These are phyloP conservation scores for Plasmodium gonderi DNA, from an alignment of 169 alveolate genomes.

Conservation along the genomic window DNA sequence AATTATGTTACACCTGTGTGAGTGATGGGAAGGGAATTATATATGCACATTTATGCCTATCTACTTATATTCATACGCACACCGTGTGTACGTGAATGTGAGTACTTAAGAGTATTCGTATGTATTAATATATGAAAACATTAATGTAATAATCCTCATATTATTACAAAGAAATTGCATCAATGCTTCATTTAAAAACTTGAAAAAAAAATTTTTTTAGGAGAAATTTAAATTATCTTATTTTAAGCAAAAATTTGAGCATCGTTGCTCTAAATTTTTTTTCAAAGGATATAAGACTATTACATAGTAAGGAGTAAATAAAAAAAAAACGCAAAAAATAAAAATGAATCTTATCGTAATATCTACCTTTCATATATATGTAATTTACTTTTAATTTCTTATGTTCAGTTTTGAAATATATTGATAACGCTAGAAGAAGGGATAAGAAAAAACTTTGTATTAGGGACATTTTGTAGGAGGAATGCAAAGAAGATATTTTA, in stretches of 20 bases:
- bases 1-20: too few species aligned
- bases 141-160: not conserved
- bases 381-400: not conserved
- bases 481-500: not conserved
- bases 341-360: not conserved
- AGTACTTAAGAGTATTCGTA: too few species aligned
- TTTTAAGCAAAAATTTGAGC: conserved; percentile 47
- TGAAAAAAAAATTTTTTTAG: conserved; percentile 14
- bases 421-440: conserved; percentile 2
- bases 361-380: not conserved
- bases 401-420: conserved; percentile 28
- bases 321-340: not conserved
- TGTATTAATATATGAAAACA: not conserved
- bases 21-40: not conserved
- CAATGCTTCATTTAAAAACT: not conserved
- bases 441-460: not conserved
- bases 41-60: not conserved
- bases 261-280: conserved; percentile 23
- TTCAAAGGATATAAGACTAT: conserved; percentile 17
- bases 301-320: conserved; percentile 18
- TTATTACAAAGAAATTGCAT: not conserved
- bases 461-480: not conserved
- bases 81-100: not conserved
- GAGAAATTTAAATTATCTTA: conserved; percentile 16
- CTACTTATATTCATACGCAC: not conserved